phyloP scores from a whole-genome alignment of 768 basidiomycete species.

The Auriscalpium orientale region DNA sequence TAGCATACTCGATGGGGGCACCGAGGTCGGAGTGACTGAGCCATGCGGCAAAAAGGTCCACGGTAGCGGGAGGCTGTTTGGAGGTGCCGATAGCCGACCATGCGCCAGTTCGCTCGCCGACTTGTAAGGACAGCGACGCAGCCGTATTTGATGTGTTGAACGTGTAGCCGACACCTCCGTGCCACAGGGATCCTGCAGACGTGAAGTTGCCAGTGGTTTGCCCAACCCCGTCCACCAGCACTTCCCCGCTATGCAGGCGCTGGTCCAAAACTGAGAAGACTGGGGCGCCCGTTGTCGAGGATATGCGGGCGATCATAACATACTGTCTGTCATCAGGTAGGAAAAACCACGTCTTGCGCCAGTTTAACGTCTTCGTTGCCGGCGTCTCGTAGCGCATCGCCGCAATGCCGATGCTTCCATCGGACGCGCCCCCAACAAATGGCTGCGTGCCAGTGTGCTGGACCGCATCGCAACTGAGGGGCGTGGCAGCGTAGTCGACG shows the following conservation, averaged over 20 bases:
- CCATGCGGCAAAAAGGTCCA: slow-evolving; percentile 56
- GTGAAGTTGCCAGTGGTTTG: slow-evolving; percentile 19
- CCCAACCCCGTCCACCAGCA: slow-evolving; percentile 33
- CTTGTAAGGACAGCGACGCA: slow-evolving; percentile 28
- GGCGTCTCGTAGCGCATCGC: slow-evolving; percentile 64
- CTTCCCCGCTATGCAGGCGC: slow-evolving; percentile 32
- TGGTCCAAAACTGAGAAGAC: slow-evolving; percentile 61
- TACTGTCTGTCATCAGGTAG: slow-evolving; percentile 50
- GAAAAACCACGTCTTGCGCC: slow-evolving; percentile 68
- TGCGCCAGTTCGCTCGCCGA: slow-evolving; percentile 41
- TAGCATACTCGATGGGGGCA: slow-evolving; percentile 37
- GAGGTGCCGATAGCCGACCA: slow-evolving; percentile 61
- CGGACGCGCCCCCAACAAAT: slow-evolving; percentile 58
- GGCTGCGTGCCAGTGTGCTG: slow-evolving; percentile 37
- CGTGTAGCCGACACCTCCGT: slow-evolving; percentile 51
- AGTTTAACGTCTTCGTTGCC: slow-evolving; percentile 39
- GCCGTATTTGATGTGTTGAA: slow-evolving; percentile 28
- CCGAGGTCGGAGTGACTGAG: slow-evolving; percentile 32
- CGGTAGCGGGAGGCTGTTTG: slow-evolving; percentile 41
- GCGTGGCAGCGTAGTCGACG: slow-evolving; percentile 48
- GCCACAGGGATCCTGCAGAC: slow-evolving; percentile 41
- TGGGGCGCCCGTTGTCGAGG: slow-evolving; percentile 36
- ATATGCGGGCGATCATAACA: slow-evolving; percentile 48
- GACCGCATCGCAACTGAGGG: slow-evolving; percentile 37
- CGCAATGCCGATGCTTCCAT: slow-evolving; percentile 43